A percentile compares a stretch with the other conserved stretches of the same genome.
Conservation (phyloP, 2,329 filamentous ascomycete genomes). For the Raffaelea deltoideospora region DNA sequence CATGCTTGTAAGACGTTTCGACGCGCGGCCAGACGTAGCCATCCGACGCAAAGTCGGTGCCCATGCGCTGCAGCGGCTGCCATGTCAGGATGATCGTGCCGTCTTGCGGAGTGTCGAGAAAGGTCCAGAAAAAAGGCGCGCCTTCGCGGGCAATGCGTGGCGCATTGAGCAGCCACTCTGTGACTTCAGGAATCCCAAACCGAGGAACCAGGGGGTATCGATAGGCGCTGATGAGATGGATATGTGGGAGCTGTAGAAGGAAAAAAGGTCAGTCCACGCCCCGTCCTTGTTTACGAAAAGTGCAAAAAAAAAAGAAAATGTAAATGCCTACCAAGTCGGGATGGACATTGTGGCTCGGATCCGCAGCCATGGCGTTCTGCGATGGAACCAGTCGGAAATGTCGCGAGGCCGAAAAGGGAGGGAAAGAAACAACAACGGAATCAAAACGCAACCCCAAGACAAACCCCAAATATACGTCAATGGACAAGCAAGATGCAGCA, state of each 20-base stretch:
- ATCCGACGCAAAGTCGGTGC: conserved; percentile 70
- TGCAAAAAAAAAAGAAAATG: neutral
- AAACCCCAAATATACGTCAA: too few species aligned
- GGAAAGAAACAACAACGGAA: neutral
- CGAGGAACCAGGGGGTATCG: conserved; percentile 61
- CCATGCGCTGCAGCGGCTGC: conserved; percentile 63
- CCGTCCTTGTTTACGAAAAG: too few species aligned
- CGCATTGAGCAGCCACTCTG: conserved; percentile 69
- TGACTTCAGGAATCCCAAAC: conserved; percentile 60
- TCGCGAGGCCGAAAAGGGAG: neutral
- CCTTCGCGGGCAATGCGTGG: conserved; percentile 74
- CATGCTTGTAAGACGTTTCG: conserved; percentile 63
- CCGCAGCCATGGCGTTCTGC: conserved; percentile 11
- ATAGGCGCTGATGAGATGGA: conserved; percentile 76
- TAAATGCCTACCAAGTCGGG: conserved; percentile 18
- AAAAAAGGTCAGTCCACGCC: too few species aligned
- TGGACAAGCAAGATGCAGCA: too few species aligned
- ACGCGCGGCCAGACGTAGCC: conserved; percentile 81
- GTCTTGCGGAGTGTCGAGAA: conserved; percentile 67
- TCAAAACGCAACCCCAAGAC: too few species aligned
- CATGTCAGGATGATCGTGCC: conserved; percentile 75
- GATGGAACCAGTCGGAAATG: neutral
- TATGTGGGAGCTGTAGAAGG: conserved; percentile 64
- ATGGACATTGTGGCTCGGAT: conserved; percentile 20
- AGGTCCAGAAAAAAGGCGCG: conserved; percentile 86